These are phyloP conservation scores for Fusarium sp. DNA, from an alignment of 2,329 filamentous ascomycete genomes.

Conservation along the genomic window DNA sequence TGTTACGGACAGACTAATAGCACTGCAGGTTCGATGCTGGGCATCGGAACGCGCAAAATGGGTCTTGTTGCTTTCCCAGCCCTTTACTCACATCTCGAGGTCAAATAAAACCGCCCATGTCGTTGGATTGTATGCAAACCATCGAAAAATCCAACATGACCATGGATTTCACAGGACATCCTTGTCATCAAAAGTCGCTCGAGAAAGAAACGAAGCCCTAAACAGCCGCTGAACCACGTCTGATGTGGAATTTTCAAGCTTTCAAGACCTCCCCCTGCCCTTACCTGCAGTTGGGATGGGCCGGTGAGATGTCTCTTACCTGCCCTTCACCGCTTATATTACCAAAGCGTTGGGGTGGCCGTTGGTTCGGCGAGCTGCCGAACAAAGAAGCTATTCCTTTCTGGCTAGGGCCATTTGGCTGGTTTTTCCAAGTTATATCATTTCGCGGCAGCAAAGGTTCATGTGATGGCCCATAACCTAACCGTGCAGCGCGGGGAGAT, in stretches of 20 bases:
- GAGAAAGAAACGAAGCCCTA: constrained; percentile 1
- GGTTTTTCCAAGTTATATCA: constrained; percentile 32
- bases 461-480: constrained; percentile 39
- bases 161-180: constrained; percentile 20
- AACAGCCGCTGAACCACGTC: constrained; percentile 18
- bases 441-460: constrained; percentile 39
- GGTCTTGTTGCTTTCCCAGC: background rate
- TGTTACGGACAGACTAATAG: background rate
- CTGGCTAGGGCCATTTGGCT: constrained; percentile 13
- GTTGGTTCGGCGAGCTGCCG: constrained; percentile 32
- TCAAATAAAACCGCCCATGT: background rate
- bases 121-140: constrained; percentile 5
- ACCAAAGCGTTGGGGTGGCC: constrained; percentile 30
- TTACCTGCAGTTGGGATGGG: constrained; percentile 31
- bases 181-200: constrained; percentile 2
- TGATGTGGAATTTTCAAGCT: constrained; percentile 31
- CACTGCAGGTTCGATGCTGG: background rate
- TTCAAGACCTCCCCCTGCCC: constrained; percentile 20
- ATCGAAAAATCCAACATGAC: constrained; percentile 17
- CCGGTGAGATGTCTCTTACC: constrained; percentile 33
- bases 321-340: constrained; percentile 41
- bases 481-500: constrained; percentile 31
- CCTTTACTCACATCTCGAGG: background rate
- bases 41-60: background rate
- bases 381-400: constrained; percentile 25